phyloP scores from a whole-genome alignment of 257 asterid species.

The Paraleonurus japonicus region DNA sequence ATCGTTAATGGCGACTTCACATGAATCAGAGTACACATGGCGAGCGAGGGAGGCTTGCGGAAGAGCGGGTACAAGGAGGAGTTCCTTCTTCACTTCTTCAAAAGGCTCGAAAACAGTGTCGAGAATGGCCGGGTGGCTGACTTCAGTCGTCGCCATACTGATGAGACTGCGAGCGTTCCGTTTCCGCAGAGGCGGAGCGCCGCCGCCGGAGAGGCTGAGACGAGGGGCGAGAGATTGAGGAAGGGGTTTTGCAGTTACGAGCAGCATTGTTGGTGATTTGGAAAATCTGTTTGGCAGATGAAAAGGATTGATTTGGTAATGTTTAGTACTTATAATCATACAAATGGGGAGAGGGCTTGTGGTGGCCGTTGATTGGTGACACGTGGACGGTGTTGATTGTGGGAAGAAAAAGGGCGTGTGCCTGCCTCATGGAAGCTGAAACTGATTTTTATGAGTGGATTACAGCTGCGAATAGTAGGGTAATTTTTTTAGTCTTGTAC shows the following conservation, averaged over 20 bases:
- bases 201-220: conserved; percentile 7
- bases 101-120: conserved; percentile 32
- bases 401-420: conserved; percentile 20
- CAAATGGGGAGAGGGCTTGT: conserved; percentile 4
- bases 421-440: conserved; percentile 10
- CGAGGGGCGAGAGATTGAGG: conserved; percentile 12
- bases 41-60: conserved; percentile 56
- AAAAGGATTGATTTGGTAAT: background rate
- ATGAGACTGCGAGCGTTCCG: background rate
- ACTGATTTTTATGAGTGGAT: background rate
- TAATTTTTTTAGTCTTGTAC: no score
- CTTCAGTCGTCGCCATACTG: conserved; percentile 1
- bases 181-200: conserved; percentile 15
- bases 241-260: conserved; percentile 1
- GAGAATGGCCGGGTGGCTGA: conserved; percentile 13
- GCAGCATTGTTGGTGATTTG: conserved; percentile 11
- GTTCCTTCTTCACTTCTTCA: conserved; percentile 50
- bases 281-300: background rate
- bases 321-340: background rate
- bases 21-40: conserved; percentile 39
- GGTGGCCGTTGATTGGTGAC: conserved; percentile 10
- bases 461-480: background rate
- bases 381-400: conserved; percentile 9
- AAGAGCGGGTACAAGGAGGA: conserved; percentile 39
- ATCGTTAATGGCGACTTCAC: conserved; percentile 50